Percentiles rank a stretch among this genome's conserved stretches.
phyloP scores from a whole-genome alignment of 2,329 filamentous ascomycete species.

The Fusarium brachygibbosum region DNA sequence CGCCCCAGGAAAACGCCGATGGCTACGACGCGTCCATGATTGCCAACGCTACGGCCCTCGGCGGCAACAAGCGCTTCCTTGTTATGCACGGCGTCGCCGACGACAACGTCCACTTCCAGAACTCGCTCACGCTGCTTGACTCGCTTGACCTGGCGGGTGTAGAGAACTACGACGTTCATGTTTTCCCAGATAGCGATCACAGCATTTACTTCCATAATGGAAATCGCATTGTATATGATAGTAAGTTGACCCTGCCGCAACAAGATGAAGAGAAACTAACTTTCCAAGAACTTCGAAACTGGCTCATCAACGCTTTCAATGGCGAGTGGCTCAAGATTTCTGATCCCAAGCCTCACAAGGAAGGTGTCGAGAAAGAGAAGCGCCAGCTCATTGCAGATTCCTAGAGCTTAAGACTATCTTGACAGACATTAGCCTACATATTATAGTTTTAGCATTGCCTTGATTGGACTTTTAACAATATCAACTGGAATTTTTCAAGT shows the following conservation, averaged over 20 bases:
- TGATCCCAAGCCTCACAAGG: slow-evolving; percentile 62
- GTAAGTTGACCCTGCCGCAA: slow-evolving; percentile 67
- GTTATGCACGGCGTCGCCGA: slow-evolving; percentile 97
- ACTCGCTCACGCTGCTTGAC: slow-evolving; percentile 88
- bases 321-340: slow-evolving; percentile 84
- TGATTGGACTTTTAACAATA: background rate
- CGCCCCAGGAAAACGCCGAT: slow-evolving; percentile 80
- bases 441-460: background rate
- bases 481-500: background rate
- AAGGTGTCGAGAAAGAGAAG: slow-evolving; percentile 46
- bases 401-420: background rate
- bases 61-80: slow-evolving; percentile 85
- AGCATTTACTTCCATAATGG: slow-evolving; percentile 95
- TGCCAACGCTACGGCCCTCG: slow-evolving; percentile 78
- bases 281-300: slow-evolving; percentile 78
- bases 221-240: slow-evolving; percentile 91
- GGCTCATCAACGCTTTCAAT: slow-evolving; percentile 98
- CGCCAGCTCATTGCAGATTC: slow-evolving; percentile 4
- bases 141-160: slow-evolving; percentile 83
- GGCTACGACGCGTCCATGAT: slow-evolving; percentile 85
- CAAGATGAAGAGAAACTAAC: slow-evolving; percentile 3
- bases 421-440: no score
- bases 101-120: slow-evolving; percentile 98
- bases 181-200: slow-evolving; percentile 97
- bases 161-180: slow-evolving; percentile 95